Base-by-base conservation (phyloP, 345 rosid genomes). In the Carallia pectinifolia region DNA sequence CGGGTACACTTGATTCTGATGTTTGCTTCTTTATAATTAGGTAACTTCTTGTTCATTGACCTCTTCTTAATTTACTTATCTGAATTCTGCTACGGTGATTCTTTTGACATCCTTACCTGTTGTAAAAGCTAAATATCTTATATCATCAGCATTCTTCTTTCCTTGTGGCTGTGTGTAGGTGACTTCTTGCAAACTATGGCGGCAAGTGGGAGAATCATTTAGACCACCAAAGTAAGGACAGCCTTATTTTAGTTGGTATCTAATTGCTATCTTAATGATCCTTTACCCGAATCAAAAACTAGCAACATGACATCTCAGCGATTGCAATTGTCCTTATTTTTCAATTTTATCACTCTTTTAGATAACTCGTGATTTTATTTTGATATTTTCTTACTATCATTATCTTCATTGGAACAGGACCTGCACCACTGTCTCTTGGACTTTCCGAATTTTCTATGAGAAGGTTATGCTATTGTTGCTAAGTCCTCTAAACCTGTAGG, bases 141-240 rank as follows among this genome's bases (percentile, higher is more conserved):
- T 65, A 40, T 61, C 9, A 60, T 23, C 34, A 60, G 6, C 16
- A 13, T 65, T 73, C 6, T 40, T 17, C 61, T 34, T 62, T 1
- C 2, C 56, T 18, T 55, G 0, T 27, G 33, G 16, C 27, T 44
- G 37, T 67, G 19, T 68, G 23, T 31, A 89, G 95, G 95, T 89
- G 67, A 89, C 91, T 12, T 74, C 92, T 15, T 80, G 81, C 74
- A 89, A 89, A 70, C 78, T 89, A 80, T 89, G 90, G 95, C 84
- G 90, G 68, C 90, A 84, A 79, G 95, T 89, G 53, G 96, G 96
- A 76, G 96, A 89, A 74, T 87, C 92, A 71, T 89, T 89, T 70
- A 89, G 66, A 75, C 96, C 96, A 36, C 96, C 92, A 71, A 89
- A 87, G 96, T 89, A 81, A 87, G 86, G 65, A 76, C 44, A 37